A percentile compares a stretch with the other conserved stretches of the same genome.
Evolutionary conservation across 176 grass and related monocot species (phyloP).

Genomic region (Leersia perrieri): DNA sequence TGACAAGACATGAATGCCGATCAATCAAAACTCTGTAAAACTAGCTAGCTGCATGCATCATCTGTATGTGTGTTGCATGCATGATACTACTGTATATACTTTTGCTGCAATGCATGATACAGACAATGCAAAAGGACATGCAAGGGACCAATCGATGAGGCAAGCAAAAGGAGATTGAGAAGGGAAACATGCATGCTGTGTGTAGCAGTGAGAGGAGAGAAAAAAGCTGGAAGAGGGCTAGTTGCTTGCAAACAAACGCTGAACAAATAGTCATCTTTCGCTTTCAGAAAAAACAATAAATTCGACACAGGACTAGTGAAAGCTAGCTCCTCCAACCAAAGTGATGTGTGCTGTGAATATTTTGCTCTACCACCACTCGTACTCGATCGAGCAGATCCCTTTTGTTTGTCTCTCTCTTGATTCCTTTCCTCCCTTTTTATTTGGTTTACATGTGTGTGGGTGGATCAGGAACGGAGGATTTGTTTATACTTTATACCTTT

Average conservation of each 20-base stretch:
- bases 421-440: neutral
- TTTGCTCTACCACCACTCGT: neutral
- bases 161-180: neutral
- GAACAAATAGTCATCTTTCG: conserved; percentile 9
- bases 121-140: neutral
- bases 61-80: neutral
- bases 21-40: neutral
- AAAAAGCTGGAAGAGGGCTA: neutral
- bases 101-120: conserved; percentile 20
- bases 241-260: neutral
- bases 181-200: neutral
- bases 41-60: neutral
- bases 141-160: neutral
- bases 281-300: conserved; percentile 28
- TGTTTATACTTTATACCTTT: neutral
- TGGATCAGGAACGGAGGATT: neutral
- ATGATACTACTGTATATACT: too few relatives aligned
- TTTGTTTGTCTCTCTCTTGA: neutral
- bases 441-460: neutral
- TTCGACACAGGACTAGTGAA: conserved; percentile 2
- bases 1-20: neutral
- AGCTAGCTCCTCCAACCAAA: neutral
- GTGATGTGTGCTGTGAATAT: neutral
- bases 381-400: neutral
- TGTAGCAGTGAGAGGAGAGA: neutral